Percentiles rank a stretch among this genome's conserved stretches.
These are phyloP conservation scores for Trichoderma hamatum DNA, from an alignment of 2,329 filamentous ascomycete genomes.

Conservation along the genomic window DNA sequence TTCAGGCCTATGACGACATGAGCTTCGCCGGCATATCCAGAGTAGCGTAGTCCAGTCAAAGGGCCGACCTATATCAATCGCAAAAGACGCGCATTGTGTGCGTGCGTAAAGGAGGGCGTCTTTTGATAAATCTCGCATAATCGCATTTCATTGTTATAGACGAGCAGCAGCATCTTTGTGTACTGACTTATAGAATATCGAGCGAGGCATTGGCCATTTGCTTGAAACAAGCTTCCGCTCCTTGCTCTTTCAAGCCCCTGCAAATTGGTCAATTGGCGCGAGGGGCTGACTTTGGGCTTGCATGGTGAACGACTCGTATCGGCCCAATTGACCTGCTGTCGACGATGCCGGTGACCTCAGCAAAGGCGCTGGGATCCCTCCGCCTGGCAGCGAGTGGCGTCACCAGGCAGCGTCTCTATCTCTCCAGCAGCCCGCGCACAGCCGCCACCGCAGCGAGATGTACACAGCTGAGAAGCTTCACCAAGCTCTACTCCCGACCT, in stretches of 20 bases:
- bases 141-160: background rate
- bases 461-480: slow-evolving; percentile 31
- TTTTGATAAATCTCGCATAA: slow-evolving; percentile 14
- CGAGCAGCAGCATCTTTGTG: background rate
- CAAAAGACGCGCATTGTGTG: background rate
- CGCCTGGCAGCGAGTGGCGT: slow-evolving; percentile 14
- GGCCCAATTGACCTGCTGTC: slow-evolving; percentile 11
- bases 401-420: slow-evolving; percentile 22
- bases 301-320: slow-evolving; percentile 11
- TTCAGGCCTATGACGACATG: slow-evolving; percentile 20
- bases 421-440: slow-evolving; percentile 28
- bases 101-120: background rate
- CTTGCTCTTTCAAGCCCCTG: background rate
- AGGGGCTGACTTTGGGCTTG: slow-evolving; percentile 3
- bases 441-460: slow-evolving; percentile 26
- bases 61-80: slow-evolving; percentile 12
- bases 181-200: background rate
- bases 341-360: slow-evolving; percentile 18
- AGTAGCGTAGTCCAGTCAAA: background rate
- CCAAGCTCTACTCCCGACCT: slow-evolving; percentile 30
- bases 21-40: slow-evolving; percentile 13
- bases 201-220: background rate
- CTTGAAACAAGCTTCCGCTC: background rate
- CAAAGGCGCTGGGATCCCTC: slow-evolving; percentile 24
- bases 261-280: slow-evolving; percentile 14